Percentiles rank a stretch among this genome's conserved stretches.
Evolutionary conservation across 2,329 filamentous ascomycete species (phyloP).

Genomic region (Biscogniauxia mediterranea): DNA sequence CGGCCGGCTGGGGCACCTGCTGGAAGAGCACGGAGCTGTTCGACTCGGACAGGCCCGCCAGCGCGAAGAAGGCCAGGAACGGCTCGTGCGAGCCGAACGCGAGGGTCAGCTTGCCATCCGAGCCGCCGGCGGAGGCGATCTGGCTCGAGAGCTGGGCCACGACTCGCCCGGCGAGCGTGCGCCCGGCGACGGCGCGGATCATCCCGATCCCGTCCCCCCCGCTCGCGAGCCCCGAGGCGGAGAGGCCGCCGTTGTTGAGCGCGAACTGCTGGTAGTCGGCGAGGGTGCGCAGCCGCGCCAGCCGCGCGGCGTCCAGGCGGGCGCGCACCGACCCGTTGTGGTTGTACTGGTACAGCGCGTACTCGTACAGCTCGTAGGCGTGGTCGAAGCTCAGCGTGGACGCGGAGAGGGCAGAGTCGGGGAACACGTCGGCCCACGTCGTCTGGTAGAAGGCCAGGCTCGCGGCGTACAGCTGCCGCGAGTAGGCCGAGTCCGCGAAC

Average conservation of each 20-base stretch:
- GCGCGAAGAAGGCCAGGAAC: constrained; percentile 53
- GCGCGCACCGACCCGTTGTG: constrained; percentile 47
- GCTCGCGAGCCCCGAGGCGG: constrained; percentile 48
- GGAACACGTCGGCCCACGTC: constrained; percentile 40
- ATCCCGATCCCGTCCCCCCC: too few species aligned
- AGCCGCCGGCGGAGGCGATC: constrained; percentile 38
- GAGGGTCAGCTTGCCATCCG: constrained; percentile 50
- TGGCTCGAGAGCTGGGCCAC: constrained; percentile 42
- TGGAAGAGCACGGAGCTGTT: constrained; percentile 52
- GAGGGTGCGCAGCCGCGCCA: constrained; percentile 57
- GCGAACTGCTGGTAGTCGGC: constrained; percentile 67
- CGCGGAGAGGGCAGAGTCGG: constrained; percentile 34
- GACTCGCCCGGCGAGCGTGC: constrained; percentile 48
- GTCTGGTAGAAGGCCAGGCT: constrained; percentile 41
- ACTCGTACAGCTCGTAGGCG: constrained; percentile 55
- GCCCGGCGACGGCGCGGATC: constrained; percentile 52
- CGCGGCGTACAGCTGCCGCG: constrained; percentile 21
- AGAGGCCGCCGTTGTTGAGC: constrained; percentile 53
- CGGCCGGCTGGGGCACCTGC: constrained; percentile 64
- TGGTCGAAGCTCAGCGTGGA: constrained; percentile 43
- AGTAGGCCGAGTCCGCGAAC: constrained; percentile 7
- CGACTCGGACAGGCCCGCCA: constrained; percentile 46
- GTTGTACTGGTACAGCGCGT: constrained; percentile 51
- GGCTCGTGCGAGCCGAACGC: constrained; percentile 55
- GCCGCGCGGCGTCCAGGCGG: constrained; percentile 40